Evolutionary conservation across 441 rosid genomes (phyloP).

Genomic region (Viola pubescens): DNA sequence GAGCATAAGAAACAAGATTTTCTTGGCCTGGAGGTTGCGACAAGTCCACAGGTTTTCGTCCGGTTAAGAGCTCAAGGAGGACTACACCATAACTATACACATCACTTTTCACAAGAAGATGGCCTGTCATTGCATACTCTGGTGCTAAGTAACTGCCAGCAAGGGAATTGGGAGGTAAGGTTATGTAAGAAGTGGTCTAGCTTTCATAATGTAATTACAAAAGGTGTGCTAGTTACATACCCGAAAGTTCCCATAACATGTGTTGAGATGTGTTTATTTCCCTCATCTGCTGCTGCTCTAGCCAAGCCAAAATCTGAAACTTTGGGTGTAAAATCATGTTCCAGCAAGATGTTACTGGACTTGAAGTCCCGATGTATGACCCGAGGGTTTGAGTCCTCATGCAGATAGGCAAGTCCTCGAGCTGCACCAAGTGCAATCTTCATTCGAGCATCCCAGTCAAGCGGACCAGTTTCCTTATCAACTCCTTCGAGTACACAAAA

Average conservation of each 20-base stretch:
- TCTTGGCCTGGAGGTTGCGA: conserved; percentile 63
- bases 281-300: conserved; percentile 57
- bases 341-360: conserved; percentile 68
- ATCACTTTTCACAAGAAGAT: conserved; percentile 71
- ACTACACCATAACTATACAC: conserved; percentile 83
- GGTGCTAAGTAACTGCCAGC: conserved; percentile 58
- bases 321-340: conserved; percentile 64
- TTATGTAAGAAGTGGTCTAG: background rate
- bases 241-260: conserved; percentile 81
- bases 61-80: conserved; percentile 71
- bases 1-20: conserved; percentile 58
- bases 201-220: background rate
- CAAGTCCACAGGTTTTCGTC: conserved; percentile 69
- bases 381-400: conserved; percentile 67
- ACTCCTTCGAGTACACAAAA: conserved; percentile 29
- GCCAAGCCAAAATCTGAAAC: conserved; percentile 80
- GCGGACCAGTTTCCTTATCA: conserved; percentile 41
- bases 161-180: conserved; percentile 7
- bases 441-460: conserved; percentile 58
- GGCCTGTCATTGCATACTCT: conserved; percentile 79
- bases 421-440: conserved; percentile 75
- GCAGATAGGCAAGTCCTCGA: conserved; percentile 60
- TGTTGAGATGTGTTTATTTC: conserved; percentile 52
- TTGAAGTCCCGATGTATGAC: conserved; percentile 73
- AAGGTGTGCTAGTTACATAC: conserved; percentile 21